Base-by-base conservation (phyloP, 1,284 basidiomycete genomes). In the Albatrellus sp. region DNA sequence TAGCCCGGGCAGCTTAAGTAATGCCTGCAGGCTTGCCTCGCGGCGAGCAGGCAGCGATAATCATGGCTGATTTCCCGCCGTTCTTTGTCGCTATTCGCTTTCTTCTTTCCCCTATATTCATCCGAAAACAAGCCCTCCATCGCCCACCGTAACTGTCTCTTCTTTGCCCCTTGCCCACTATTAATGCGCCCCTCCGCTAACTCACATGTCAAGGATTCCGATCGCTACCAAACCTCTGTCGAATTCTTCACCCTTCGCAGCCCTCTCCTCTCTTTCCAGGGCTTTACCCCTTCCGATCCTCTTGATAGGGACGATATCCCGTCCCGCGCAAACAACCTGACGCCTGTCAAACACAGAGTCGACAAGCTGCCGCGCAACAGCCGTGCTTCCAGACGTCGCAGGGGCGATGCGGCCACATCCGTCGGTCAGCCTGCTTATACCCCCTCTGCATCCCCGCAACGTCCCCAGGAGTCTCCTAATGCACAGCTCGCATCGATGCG, bases 211-310 rank as follows among this genome's bases (percentile, higher is more conserved):
- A 71, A 68, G 69, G 69, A 69, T 57, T 60, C 20, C 28, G 39
- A 40, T 40, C 24, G 76, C 52, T 70, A 72, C 65, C 64, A 72
- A 57, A 67, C 69, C 39, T 73, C 75, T 46, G 66, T 77, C 66
- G 75, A 77, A 54, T 77, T 75, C 65, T 70, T 80, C 54, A 56
- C 69, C 46, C 60, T 68, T 45, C 67, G 66, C 47, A 67, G 57
- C 50, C 62, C 66, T 31, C 48, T 61, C 41, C 57, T 58, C 43
- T 57, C 61, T 13, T 36, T 32, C 42, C 58, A 57, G 43, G 49
- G 44, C 44, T 44, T 48, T 48, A 34, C 48, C 49, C 37, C 53
- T 16, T 30, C 45, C 42, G 37, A 49, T 42, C 40, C 40, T 40
- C 41, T 41, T 30, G 37, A 41, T 20, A 41, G 11, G 36, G 35